Conservation (phyloP, 257 asterid species). For the Asclepias syriaca region DNA sequence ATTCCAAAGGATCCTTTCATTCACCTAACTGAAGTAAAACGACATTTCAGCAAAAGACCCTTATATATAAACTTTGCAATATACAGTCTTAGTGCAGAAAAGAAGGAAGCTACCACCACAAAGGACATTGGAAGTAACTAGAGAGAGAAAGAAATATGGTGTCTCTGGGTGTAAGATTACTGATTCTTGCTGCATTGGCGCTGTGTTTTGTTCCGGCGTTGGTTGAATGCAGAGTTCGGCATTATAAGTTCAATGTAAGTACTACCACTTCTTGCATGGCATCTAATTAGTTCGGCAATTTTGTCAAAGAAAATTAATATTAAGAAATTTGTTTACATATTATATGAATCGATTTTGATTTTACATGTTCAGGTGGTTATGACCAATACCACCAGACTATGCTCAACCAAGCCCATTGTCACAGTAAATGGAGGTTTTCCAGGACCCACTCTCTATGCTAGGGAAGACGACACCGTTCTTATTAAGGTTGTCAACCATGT, state of each 20-base stretch:
- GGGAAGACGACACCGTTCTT: slow-evolving; percentile 73
- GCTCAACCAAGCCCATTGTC: slow-evolving; percentile 67
- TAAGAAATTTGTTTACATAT: too few relatives aligned
- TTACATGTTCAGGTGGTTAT: slow-evolving; percentile 51
- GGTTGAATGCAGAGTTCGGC: slow-evolving; percentile 59
- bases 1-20: slow-evolving; percentile 33
- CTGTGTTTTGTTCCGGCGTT: slow-evolving; percentile 33
- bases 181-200: slow-evolving; percentile 45
- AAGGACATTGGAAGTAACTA: slow-evolving; percentile 22
- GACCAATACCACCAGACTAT: slow-evolving; percentile 50
- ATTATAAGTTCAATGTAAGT: slow-evolving; percentile 81
- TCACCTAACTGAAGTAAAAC: slow-evolving; percentile 68
- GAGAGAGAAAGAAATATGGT: slow-evolving; percentile 28
- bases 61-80: slow-evolving; percentile 39
- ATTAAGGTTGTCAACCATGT: slow-evolving; percentile 76
- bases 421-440: slow-evolving; percentile 76
- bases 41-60: slow-evolving; percentile 43
- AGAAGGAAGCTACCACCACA: neutral
- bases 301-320: too few relatives aligned
- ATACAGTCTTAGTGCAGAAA: slow-evolving; percentile 37
- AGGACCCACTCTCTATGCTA: slow-evolving; percentile 80
- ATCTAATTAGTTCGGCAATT: too few relatives aligned
- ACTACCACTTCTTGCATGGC: neutral
- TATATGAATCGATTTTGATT: too few relatives aligned
- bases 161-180: slow-evolving; percentile 26